These are phyloP conservation scores for Xylariaceae sp. DNA, from an alignment of 2,329 filamentous ascomycete species.

Conservation along the genomic window DNA sequence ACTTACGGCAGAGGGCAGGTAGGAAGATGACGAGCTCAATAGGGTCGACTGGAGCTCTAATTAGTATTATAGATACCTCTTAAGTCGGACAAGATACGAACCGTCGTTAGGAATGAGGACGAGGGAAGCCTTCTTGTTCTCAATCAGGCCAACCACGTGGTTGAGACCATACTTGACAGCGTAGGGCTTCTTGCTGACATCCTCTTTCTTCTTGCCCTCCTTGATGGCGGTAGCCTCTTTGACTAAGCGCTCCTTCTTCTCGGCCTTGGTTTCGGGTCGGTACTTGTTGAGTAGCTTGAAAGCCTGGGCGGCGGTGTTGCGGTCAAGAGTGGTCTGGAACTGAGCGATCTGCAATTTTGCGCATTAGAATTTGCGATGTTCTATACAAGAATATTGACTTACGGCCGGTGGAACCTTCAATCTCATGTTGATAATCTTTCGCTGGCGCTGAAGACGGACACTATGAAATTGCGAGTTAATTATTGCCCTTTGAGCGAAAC, in stretches of 20 bases:
- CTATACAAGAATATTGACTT: constrained; percentile 82
- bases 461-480: too few species aligned
- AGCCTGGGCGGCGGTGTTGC: constrained; percentile 93
- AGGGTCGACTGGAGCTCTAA: too few species aligned
- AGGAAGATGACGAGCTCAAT: constrained; percentile 99
- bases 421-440: constrained; percentile 96
- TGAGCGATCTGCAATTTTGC: too few species aligned
- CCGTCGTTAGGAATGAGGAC: constrained; percentile 99
- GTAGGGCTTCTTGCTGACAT: constrained; percentile 99
- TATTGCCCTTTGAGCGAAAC: too few species aligned
- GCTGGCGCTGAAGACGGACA: constrained; percentile 93
- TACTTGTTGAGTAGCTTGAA: constrained; percentile 99
- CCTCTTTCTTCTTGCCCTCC: constrained; percentile 99
- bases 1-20: constrained; percentile 99
- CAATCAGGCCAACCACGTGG: constrained; percentile 95
- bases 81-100: too few species aligned
- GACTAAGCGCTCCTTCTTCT: constrained; percentile 99
- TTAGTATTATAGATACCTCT: too few species aligned
- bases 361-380: too few species aligned
- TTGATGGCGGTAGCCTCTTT: constrained; percentile 98
- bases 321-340: constrained; percentile 70
- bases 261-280: constrained; percentile 96
- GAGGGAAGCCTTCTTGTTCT: constrained; percentile 99
- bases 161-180: constrained; percentile 99
- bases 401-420: constrained; percentile 98